Base-by-base conservation (phyloP, 1,284 basidiomycete genomes). In the Stygiomarasmius scandens region DNA sequence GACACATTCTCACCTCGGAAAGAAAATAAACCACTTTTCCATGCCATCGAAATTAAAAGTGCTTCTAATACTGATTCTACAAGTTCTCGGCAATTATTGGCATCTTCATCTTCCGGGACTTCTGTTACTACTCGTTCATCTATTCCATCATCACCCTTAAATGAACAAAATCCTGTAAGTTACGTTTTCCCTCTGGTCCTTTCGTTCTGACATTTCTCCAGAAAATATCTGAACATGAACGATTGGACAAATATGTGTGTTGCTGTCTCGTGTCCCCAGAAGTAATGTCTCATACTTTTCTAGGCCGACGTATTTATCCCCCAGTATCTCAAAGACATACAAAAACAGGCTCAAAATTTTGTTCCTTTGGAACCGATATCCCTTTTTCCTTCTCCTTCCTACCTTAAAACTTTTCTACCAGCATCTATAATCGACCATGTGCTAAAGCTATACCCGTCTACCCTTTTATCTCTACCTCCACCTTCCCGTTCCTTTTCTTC, bases 231-330 rank as follows among this genome's bases (percentile, higher is more conserved):
- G 59, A 65, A 54, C 54, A 60, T 27, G 71, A 71, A 54, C 63
- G 69, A 53, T 65, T 77, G 55, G 74, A 77, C 66, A 74, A 71
- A 72, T 76, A 76, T 68, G 74, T 76, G 63, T 22, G 72, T 63
- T 5, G n/a, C n/a, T n/a, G n/a, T n/a, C n/a, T n/a, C n/a, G n/a
- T n/a, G n/a, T 27, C 43, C 25, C 29, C 29, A 32, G 5, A 6
- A 32, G 6, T 12, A 5, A 32, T 32, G 5, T 32, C 29, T 12
- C 29, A 32, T 32, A 6, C 29, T 32, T 32, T 32, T 32, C 29
- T 24, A 80, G 77, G 78, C 78, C 59, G 74, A 78, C 49, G 66
- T 71, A 44, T 80, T 76, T 64, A 67, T 78, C 58, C 78, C 77
- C 47, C 71, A 76, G 64, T 78, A 75, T 66, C 68, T 80, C 57